Evolutionary conservation across 352 stramenopile species (phyloP).

Genomic region (Pythium brachiatum): DNA sequence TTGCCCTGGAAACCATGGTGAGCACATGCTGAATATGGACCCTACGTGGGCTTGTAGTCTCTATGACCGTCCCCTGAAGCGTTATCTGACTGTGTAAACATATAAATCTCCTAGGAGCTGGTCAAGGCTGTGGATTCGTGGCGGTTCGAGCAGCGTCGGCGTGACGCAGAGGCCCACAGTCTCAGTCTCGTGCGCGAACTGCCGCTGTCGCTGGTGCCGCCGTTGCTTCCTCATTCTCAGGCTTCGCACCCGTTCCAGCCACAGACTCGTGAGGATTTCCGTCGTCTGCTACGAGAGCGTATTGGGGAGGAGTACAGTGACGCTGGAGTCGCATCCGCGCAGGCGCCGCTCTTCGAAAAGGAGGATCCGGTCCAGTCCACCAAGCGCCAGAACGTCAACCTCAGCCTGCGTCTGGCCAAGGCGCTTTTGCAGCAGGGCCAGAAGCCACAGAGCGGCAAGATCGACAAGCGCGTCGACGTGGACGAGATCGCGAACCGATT

Average conservation of each 20-base stretch:
- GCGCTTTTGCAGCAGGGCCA: conserved; percentile 24
- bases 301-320: conserved; percentile 47
- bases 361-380: conserved; percentile 36
- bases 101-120: conserved; percentile 32
- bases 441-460: conserved; percentile 15
- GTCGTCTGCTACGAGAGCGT: conserved; percentile 39
- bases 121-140: conserved; percentile 39
- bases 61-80: background rate
- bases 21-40: background rate
- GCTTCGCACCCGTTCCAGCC: conserved; percentile 17
- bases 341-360: conserved; percentile 14
- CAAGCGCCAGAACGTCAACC: conserved; percentile 33
- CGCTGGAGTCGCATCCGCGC: background rate
- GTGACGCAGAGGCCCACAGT: conserved; percentile 52
- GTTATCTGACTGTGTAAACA: background rate
- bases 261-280: conserved; percentile 36
- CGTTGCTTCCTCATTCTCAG: conserved; percentile 11
- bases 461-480: conserved; percentile 27
- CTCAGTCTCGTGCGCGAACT: conserved; percentile 38
- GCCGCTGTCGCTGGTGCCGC: conserved; percentile 38
- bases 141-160: conserved; percentile 46
- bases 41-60: background rate
- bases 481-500: conserved; percentile 19
- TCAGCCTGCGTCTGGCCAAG: conserved; percentile 36
- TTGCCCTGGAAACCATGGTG: conserved; percentile 3